These are phyloP conservation scores for Boletus insuetus DNA, from an alignment of 768 basidiomycete genomes.

Conservation along the genomic window DNA sequence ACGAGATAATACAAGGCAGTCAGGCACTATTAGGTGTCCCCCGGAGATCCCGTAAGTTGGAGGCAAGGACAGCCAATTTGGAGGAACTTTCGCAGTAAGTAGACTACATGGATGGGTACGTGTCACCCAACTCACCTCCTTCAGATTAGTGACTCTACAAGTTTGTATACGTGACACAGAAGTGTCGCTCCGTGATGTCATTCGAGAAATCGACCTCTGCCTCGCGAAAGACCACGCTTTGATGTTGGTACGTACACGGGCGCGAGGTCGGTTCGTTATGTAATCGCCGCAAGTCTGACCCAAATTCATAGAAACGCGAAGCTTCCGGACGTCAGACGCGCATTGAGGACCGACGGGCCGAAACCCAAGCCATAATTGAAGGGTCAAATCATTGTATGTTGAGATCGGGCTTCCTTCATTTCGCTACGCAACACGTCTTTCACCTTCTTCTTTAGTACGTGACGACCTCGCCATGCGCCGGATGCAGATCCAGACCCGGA, in stretches of 20 bases:
- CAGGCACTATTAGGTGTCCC: constrained; percentile 11
- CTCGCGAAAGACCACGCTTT: constrained; percentile 40
- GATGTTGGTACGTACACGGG: constrained; percentile 37
- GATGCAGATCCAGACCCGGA: constrained; percentile 44
- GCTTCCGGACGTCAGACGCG: constrained; percentile 61
- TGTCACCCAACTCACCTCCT: neutral
- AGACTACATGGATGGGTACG: neutral
- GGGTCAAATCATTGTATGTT: constrained; percentile 46
- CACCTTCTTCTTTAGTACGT: constrained; percentile 35
- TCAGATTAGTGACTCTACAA: constrained; percentile 53
- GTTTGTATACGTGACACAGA: constrained; percentile 51
- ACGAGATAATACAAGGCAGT: constrained; percentile 17
- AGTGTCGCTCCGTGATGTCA: constrained; percentile 45
- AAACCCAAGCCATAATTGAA: constrained; percentile 41
- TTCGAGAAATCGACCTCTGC: constrained; percentile 46
- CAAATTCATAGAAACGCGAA: constrained; percentile 56
- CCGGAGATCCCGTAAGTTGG: constrained; percentile 26
- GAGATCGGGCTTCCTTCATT: constrained; percentile 22
- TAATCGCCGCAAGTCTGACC: constrained; percentile 27
- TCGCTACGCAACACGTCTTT: constrained; percentile 13
- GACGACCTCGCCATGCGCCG: constrained; percentile 42
- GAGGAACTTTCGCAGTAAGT: constrained; percentile 73
- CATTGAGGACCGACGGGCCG: constrained; percentile 47
- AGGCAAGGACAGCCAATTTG: constrained; percentile 51
- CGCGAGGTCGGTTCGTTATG: constrained; percentile 13